Percentiles rank a stretch among this genome's conserved stretches.
Evolutionary conservation across 768 basidiomycete species (phyloP).

Genomic region (Chalciporus sphaerocephalus): DNA sequence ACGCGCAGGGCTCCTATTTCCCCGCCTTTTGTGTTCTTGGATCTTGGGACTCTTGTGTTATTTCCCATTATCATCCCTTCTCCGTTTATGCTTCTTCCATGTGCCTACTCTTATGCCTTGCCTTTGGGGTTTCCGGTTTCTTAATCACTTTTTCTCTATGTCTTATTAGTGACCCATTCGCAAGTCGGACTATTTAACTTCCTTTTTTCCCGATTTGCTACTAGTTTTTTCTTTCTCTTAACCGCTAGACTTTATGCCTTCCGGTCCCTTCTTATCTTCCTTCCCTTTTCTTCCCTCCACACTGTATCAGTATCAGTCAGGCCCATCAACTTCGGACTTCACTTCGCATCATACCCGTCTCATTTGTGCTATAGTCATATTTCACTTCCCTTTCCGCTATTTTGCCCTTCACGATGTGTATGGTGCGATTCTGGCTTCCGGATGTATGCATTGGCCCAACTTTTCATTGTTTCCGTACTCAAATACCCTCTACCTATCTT

Average conservation of each 20-base stretch:
- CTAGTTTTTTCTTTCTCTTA: not conserved
- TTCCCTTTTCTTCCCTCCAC: not conserved
- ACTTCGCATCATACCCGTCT: constrained; percentile 30
- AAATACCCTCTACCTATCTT: constrained; percentile 22
- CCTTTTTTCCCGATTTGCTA: constrained; percentile 8
- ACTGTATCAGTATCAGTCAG: constrained; percentile 33
- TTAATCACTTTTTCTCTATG: constrained; percentile 21
- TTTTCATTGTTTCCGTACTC: constrained; percentile 25
- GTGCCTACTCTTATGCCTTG: constrained; percentile 13
- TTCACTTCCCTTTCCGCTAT: not conserved
- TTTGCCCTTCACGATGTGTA: constrained; percentile 22
- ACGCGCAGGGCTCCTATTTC: constrained; percentile 27
- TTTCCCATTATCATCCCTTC: constrained; percentile 16
- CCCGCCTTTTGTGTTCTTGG: constrained; percentile 38
- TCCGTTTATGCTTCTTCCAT: constrained; percentile 13
- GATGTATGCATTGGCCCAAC: constrained; percentile 26
- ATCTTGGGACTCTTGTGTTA: constrained; percentile 35
- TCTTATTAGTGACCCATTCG: constrained; percentile 27
- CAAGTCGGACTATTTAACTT: constrained; percentile 19
- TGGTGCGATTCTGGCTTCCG: constrained; percentile 33
- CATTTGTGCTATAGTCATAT: constrained; percentile 23
- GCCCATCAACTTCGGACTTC: constrained; percentile 29
- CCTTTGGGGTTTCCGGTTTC: constrained; percentile 20
- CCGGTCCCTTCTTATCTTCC: not conserved
- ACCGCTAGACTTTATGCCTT: constrained; percentile 1